phyloP scores from a whole-genome alignment of 1,284 basidiomycete species.

The Cystobasidium slooffiae region DNA sequence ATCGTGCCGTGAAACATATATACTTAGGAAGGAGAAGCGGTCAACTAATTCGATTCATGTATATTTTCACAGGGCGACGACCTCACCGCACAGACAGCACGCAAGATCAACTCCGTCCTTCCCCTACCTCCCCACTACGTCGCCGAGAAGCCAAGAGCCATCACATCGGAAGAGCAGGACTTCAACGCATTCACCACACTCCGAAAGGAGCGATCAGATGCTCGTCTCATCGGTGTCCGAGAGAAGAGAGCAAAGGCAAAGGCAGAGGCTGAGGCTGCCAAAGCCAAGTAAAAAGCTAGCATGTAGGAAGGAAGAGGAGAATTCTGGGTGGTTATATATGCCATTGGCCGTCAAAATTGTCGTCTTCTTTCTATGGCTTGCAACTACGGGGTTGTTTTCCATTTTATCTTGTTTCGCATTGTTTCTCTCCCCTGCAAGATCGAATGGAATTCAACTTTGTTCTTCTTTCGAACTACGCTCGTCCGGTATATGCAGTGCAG shows the following conservation, averaged over 20 bases:
- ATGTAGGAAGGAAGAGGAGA: not conserved
- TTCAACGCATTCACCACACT: constrained; percentile 88
- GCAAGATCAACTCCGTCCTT: constrained; percentile 59
- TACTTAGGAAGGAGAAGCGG: not conserved
- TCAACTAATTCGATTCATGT: not conserved
- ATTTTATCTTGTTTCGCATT: no score
- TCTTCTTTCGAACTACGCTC: no score
- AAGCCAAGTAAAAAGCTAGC: constrained; percentile 29
- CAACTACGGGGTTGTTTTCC: no score
- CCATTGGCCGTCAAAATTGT: not conserved
- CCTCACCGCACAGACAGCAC: constrained; percentile 78
- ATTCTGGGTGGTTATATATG: not conserved
- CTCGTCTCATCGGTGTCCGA: constrained; percentile 84
- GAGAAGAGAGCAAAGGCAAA: constrained; percentile 72
- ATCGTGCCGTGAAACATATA: not conserved
- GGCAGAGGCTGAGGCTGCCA: constrained; percentile 61
- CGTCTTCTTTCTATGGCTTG: not conserved
- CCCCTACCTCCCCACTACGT: constrained; percentile 72
- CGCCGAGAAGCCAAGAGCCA: constrained; percentile 85
- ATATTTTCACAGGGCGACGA: constrained; percentile 74
- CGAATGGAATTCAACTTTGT: no score
- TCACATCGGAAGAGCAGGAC: constrained; percentile 87
- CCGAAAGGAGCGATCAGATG: constrained; percentile 80
- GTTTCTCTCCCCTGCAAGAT: no score
- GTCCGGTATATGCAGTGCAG: no score